A percentile compares a stretch with the other conserved stretches of the same genome.
These are phyloP conservation scores for Tricharina praecox DNA, from an alignment of 495 filamentous ascomycete genomes.

Conservation along the genomic window DNA sequence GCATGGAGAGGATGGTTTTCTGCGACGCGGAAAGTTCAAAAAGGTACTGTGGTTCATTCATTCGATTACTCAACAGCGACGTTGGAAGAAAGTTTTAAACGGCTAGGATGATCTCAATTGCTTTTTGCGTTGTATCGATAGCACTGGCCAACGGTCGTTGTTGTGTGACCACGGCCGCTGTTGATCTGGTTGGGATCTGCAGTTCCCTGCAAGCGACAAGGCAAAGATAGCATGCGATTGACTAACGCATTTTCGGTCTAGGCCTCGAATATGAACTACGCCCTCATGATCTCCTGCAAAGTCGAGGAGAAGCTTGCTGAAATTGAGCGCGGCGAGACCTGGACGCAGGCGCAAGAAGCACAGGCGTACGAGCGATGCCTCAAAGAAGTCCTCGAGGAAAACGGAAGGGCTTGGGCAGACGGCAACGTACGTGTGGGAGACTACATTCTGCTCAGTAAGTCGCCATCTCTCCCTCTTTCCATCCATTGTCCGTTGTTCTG, in stretches of 20 bases:
- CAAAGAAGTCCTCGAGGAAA: slow-evolving; percentile 51
- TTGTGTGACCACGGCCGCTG: neutral
- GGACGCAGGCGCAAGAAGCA: slow-evolving; percentile 55
- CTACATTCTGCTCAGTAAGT: slow-evolving; percentile 43
- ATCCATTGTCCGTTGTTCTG: slow-evolving; percentile 1
- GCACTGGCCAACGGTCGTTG: too few relatives aligned
- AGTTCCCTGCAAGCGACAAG: slow-evolving; percentile 20
- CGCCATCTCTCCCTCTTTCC: neutral
- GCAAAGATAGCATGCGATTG: too few relatives aligned
- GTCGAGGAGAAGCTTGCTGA: slow-evolving; percentile 50
- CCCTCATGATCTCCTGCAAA: slow-evolving; percentile 53
- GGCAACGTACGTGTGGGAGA: slow-evolving; percentile 66
- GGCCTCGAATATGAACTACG: slow-evolving; percentile 77
- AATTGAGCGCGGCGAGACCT: slow-evolving; percentile 40
- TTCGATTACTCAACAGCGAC: neutral
- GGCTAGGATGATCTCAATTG: too few relatives aligned
- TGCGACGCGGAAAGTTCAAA: slow-evolving; percentile 40
- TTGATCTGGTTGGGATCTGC: neutral
- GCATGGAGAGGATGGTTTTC: slow-evolving; percentile 42
- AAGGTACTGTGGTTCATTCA: slow-evolving; percentile 20
- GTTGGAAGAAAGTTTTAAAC: slow-evolving; percentile 9
- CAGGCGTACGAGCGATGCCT: slow-evolving; percentile 48
- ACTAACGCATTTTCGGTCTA: too few relatives aligned
- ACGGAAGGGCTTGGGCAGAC: slow-evolving; percentile 60
- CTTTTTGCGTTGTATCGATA: too few relatives aligned